Percentiles rank a stretch among this genome's conserved stretches.
Conservation (phyloP, 805 yeast species). For the Nakazawaea holstii region DNA sequence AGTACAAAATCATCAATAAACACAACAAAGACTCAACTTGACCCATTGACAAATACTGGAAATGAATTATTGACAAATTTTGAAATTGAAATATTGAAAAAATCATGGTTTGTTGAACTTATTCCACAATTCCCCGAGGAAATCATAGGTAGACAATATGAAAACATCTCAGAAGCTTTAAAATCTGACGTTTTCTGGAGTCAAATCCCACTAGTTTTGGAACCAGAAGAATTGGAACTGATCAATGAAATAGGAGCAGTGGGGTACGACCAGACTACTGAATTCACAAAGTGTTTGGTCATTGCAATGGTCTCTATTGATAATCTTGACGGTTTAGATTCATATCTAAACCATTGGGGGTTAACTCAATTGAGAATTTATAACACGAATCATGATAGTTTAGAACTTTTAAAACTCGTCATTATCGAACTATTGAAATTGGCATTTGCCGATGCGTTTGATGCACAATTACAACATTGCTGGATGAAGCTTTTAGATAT, state of each 20-base stretch:
- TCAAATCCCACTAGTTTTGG: not conserved
- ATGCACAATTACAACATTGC: not conserved
- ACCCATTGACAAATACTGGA: not conserved
- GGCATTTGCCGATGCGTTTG: conserved; percentile 6
- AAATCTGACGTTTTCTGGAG: conserved; percentile 2
- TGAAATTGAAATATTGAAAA: conserved; percentile 6
- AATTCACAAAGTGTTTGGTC: not conserved
- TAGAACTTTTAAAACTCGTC: not conserved
- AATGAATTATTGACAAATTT: not conserved
- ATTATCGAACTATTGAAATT: not conserved
- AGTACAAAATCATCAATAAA: not conserved
- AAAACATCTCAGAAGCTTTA: not conserved
- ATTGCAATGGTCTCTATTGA: conserved; percentile 9
- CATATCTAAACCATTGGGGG: not conserved
- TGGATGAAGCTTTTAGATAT: conserved; percentile 3
- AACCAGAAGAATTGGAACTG: not conserved
- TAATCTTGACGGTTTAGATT: conserved; percentile 1
- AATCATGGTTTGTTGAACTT: conserved; percentile 3
- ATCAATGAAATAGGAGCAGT: not conserved
- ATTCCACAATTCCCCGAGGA: conserved; percentile 2
- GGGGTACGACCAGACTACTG: not conserved
- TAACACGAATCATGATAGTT: not conserved
- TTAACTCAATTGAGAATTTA: not conserved
- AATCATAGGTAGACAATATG: conserved; percentile 2
- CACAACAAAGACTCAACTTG: not conserved